Evolutionary conservation across 768 basidiomycete species (phyloP), one percentile per base, ranked within the genome.

Genomic region (Dioszegia hungarica): DNA sequence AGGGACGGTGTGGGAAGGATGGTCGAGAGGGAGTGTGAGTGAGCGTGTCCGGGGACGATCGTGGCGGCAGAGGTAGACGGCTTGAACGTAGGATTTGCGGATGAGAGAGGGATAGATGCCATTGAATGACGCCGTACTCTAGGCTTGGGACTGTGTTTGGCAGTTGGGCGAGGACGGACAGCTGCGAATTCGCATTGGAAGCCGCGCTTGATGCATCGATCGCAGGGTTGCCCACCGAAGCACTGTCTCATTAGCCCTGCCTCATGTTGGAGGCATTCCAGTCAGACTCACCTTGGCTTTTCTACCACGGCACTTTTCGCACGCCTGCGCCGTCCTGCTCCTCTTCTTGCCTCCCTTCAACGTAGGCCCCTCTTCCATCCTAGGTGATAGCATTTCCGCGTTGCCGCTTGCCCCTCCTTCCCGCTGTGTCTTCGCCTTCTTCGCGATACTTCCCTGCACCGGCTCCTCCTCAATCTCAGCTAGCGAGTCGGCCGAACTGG

Each of bases 321-420:
- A 75, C 15, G 74, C 74, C 60, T 75, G 74, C 29, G 63, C 59
- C 10, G 69, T 70, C 55, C 74, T 63, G 51, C 70, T 67, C 31
- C 73, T 47, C 61, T 70, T 66, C 52, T 57, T 59, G 11, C 36
- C 49, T 29, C 38, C 49, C 22, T 38, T 51, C 11, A n/a, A n/a
- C n/a, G n/a, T n/a, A n/a, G n/a, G n/a, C n/a, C 31, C n/a, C 20
- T 51, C 49, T 28, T 2, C 49, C 24, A 19, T 24, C 34, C 17
- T 9, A 4, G 22, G 20, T 22, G 14, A 4, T 24, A 8, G 9
- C 27, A 15, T n/a, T 11, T 3, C 19, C 22, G 10, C 36, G 36
- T 24, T 38, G 36, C 49, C 17, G 22, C 25, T 51, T 39, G 36
- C 2, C 17, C 36, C 38, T 38, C 36, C 15, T 27, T 6, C 31